A percentile compares a stretch with the other conserved stretches of the same genome.
Evolutionary conservation across 129 eudicot genomes (phyloP).

Genomic region (Pittosporum tobira): DNA sequence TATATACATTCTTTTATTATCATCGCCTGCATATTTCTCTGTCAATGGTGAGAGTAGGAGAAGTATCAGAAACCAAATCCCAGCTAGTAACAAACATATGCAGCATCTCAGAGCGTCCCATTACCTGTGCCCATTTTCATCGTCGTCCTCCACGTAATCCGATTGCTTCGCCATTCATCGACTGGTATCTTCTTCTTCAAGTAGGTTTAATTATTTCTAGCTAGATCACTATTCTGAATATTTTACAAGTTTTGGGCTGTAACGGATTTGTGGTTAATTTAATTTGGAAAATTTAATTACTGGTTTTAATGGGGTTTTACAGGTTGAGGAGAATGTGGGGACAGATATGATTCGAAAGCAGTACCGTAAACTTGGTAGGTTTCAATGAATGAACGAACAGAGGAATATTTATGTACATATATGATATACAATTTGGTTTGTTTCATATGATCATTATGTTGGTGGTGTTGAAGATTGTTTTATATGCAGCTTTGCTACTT

Average conservation of each 20-base stretch:
- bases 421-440: neutral
- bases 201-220: slow-evolving; percentile 30
- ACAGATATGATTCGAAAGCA: slow-evolving; percentile 46
- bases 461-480: slow-evolving; percentile 5
- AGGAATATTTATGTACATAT: neutral
- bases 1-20: neutral
- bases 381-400: neutral
- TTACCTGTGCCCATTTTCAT: slow-evolving; percentile 25
- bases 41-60: slow-evolving; percentile 17
- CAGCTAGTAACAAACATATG: slow-evolving; percentile 43
- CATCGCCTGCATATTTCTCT: neutral
- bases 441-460: neutral
- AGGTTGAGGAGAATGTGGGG: slow-evolving; percentile 66
- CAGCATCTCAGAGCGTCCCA: slow-evolving; percentile 35
- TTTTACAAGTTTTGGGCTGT: neutral
- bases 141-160: slow-evolving; percentile 6
- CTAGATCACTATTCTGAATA: neutral
- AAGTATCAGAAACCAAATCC: slow-evolving; percentile 31
- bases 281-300: neutral
- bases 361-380: slow-evolving; percentile 62
- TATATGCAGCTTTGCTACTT: slow-evolving; percentile 61
- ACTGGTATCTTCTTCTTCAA: slow-evolving; percentile 67
- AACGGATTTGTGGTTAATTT: neutral
- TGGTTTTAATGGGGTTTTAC: slow-evolving; percentile 5
- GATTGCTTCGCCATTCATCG: slow-evolving; percentile 36